Base-by-base conservation (phyloP, 305 asterid genomes). In the Caryopteris hybrid region DNA sequence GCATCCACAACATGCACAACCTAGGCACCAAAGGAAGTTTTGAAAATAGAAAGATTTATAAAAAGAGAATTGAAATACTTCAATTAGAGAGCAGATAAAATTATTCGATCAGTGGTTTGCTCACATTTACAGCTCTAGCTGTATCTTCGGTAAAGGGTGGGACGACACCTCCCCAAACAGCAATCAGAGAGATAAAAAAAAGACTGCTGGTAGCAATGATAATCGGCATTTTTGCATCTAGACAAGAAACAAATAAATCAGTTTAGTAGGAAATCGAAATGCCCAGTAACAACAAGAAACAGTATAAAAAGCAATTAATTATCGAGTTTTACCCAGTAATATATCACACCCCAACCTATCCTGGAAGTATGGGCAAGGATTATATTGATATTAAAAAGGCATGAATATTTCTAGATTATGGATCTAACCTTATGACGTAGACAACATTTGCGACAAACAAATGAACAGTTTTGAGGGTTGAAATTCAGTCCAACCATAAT, bases 1-100 rank as follows among this genome's bases (percentile, higher is more conserved):
- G 88, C 74, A 74, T 91, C 94, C 70, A 94, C 92, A 22, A 91
- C 95, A 62, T 94, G 98, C 72, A 94, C 98, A 34, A 86, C 90
- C 99, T 91, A 88, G 66, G 71, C 45, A 65, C 51, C 73, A 27
- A 27, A 53, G 41, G 9, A 66, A 53, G 6, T 39, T 27, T 50
- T 18, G 51, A 5, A 20, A 14, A n/a, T 36, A 45, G 43, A 31
- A 27, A 8, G 36, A 3, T 31, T 36, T 36, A 36, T 6, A 0
- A 36, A 9, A 36, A 9, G 12, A 36, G 6, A 4, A 31, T 4
- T 8, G 36, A 0, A 31, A 31, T 0, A 31, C 6, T 36, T 36
- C 41, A 36, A n/a, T 52, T 23, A 23, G n/a, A n/a, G 47, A 33
- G 34, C 7, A 8, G 16, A 13, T 36, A 53, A 11, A 2, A 33